Evolutionary conservation across 176 grass and related monocot genomes (phyloP), one percentile per base, ranked within the genome.

Genomic region (Carex cristatella): DNA sequence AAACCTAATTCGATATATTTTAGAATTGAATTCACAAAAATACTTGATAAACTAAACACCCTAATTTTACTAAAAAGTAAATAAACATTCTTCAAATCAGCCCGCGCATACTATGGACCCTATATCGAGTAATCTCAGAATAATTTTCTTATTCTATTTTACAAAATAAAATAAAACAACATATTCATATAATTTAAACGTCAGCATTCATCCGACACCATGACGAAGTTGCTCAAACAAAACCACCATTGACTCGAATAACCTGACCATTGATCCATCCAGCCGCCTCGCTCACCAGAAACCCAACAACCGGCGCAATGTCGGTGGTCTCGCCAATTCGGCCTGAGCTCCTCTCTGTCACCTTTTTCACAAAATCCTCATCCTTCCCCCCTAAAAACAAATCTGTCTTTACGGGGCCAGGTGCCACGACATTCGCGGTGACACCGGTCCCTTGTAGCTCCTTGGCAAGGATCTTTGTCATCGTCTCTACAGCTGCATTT

Each of bases 371-470:
- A 27, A 83, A 79, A 84, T 86, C 88, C 88, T 94, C 88, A 16
- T 80, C 59, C 87, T 91, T 94, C n/a, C 92, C 92, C 0, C 87
- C 79, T 28, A 77, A 94, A 76, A 91, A 89, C 58, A 91, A 72
- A 0, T 90, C 87, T 11, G 89, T 93, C 53, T 87, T 74, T 81
- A 91, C 85, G 2, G 87, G 89, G 10, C 94, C 89, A 1, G 91
- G 89, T 4, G 93, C 93, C 19, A 95, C 94, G 46, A 89, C 88
- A 88, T 95, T 95, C 1, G 91, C 89, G 2, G 89, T 95, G 18
- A 89, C 23, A 38, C 84, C 81, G 7, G 90, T 93, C 1, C 85
- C 89, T 2, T 87, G 89, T 55, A 93, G 86, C 81, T 93, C 87
- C 91, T 89, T 88, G 0, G 91, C 91, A 9, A 91, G 56, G 71